Base-by-base conservation (phyloP, 148 eudicot genomes). In the Rhododendron ferrugineum region DNA sequence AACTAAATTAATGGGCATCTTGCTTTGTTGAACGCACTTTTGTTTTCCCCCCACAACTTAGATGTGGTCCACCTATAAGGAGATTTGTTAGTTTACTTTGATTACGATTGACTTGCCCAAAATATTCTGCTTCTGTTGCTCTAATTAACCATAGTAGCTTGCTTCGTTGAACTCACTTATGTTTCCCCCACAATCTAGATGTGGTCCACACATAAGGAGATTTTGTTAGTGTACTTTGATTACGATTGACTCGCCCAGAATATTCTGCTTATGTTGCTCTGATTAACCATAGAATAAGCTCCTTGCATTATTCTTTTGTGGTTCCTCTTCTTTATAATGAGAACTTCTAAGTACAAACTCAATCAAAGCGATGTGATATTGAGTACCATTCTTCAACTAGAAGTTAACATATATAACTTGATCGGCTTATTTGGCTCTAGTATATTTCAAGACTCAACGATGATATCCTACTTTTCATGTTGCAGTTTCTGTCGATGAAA, bases 401-500 rank as follows among this genome's bases (percentile, higher is more conserved):
- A 76, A 42, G 49, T 37, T 76, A 42, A 10, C 42, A 79, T 34
- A 49, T 26, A 30, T 49, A 26, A 72, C 26, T 72, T 34, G 68
- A 73, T 75, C 32, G 9, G 49, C 13, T 34, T 2, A 16, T 46
- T 37, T 74, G 54, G 32, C 68, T 75, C 36, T 42, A 26, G 13
- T 46, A 14, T 76, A 11, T 73, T 72, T 28, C 22, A 37, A 5
- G n/a, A 60, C 42, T 66, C 73, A 77, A 44, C 23, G 54, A 76
- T 52, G 84, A 80, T 84, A 14, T 18, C 7, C 18, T 6, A 72
- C 18, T 34, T 81, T 40, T 88, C 34, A 80, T 74, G n/a, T 78
- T 92, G 89, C 98, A 96, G 99, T 96, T 96, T 89, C 87, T 96
- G 68, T 96, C 99, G 9, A 95, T 95, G 99, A 96, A 96, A 89